A percentile compares a stretch with the other conserved stretches of the same genome.
Conservation (phyloP, 495 filamentous ascomycete species). For the Articulospora tetracladia region DNA sequence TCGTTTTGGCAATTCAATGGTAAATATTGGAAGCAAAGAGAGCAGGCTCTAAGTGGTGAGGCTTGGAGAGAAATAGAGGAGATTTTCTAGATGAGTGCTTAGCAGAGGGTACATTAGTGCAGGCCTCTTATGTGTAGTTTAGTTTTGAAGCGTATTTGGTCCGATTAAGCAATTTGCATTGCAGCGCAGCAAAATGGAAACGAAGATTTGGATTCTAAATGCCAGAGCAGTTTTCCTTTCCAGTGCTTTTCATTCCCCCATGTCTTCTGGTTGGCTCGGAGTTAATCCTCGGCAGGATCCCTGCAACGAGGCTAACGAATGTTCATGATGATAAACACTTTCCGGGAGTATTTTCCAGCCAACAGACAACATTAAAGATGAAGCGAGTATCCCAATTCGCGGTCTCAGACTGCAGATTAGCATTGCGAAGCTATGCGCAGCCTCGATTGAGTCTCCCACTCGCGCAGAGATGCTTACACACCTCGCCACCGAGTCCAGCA, state of each 20-base stretch:
- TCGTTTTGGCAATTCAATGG: conserved; percentile 86
- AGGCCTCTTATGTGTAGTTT: background rate
- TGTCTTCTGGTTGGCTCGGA: background rate
- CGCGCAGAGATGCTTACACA: conserved; percentile 35
- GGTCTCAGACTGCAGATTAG: conserved; percentile 15
- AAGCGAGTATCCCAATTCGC: conserved; percentile 32
- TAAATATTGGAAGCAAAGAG: conserved; percentile 78
- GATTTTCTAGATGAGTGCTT: conserved; percentile 29
- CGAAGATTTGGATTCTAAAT: no score
- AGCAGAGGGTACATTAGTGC: background rate
- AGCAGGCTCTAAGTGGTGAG: conserved; percentile 36
- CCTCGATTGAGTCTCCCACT: conserved; percentile 1
- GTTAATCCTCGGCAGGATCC: background rate
- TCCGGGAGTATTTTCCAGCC: background rate
- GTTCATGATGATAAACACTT: background rate
- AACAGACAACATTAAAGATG: conserved; percentile 23
- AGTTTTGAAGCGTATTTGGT: background rate
- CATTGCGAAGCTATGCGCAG: conserved; percentile 12
- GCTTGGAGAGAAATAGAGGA: conserved; percentile 47
- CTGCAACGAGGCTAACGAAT: background rate
- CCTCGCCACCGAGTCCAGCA: conserved; percentile 34
- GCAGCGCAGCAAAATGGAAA: background rate
- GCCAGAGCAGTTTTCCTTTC: background rate
- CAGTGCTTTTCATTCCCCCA: no score
- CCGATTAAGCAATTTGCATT: background rate